These are phyloP conservation scores for Tuber calosporum DNA, from an alignment of 495 filamentous ascomycete species.

Conservation along the genomic window DNA sequence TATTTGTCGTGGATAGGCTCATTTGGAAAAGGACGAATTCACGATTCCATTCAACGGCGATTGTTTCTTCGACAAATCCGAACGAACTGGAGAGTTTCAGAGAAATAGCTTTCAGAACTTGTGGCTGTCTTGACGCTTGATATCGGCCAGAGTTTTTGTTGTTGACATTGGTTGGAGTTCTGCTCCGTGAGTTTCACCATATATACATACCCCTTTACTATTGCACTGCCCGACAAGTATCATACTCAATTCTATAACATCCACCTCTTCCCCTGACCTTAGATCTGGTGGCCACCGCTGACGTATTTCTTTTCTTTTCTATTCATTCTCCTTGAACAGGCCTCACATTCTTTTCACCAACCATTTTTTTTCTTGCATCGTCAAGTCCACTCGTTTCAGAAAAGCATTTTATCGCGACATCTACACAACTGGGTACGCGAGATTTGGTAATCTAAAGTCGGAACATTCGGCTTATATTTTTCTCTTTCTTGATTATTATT, in stretches of 20 bases:
- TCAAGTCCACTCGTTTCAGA: constrained; percentile 34
- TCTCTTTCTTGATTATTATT: no score
- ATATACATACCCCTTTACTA: constrained; percentile 34
- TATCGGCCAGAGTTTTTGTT: constrained; percentile 31
- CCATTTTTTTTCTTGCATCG: constrained; percentile 19
- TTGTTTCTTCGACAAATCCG: constrained; percentile 16
- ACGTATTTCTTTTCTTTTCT: constrained; percentile 24
- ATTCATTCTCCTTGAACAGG: constrained; percentile 32
- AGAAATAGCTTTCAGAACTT: constrained; percentile 16
- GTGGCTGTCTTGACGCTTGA: constrained; percentile 14
- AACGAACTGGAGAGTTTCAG: constrained; percentile 19
- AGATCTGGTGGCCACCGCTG: constrained; percentile 22
- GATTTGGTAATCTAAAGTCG: constrained; percentile 12
- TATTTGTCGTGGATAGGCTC: neutral
- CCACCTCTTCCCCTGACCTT: constrained; percentile 20
- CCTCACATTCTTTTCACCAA: constrained; percentile 38
- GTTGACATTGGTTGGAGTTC: constrained; percentile 35
- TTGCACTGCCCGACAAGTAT: constrained; percentile 21
- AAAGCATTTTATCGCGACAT: constrained; percentile 18
- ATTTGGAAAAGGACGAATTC: constrained; percentile 15
- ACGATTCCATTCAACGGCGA: constrained; percentile 7
- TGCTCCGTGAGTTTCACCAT: constrained; percentile 36
- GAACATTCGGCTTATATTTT: constrained; percentile 7
- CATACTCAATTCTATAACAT: constrained; percentile 33
- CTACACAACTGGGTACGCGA: constrained; percentile 16